A percentile compares a stretch with the other conserved stretches of the same genome.
phyloP scores from a whole-genome alignment of 345 rosid genomes.

The Rhodamnia argentea region DNA sequence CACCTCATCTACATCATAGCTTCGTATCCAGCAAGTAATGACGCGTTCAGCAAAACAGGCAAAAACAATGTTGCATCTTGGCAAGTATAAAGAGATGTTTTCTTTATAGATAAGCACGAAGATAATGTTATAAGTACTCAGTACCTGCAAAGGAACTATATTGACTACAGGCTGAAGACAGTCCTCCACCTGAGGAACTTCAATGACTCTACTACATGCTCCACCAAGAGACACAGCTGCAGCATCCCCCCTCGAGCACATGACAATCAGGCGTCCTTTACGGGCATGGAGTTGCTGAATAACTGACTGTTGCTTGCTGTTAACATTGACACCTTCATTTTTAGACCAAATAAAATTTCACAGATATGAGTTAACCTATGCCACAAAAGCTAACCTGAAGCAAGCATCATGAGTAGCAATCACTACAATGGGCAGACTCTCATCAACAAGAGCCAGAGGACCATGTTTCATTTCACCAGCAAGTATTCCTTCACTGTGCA shows the following conservation, averaged over 20 bases:
- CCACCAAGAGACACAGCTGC: conserved; percentile 66
- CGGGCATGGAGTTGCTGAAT: conserved; percentile 95
- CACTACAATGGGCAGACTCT: conserved; percentile 71
- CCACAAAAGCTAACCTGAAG: conserved; percentile 44
- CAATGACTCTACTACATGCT: conserved; percentile 64
- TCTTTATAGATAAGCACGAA: neutral
- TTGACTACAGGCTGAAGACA: conserved; percentile 91
- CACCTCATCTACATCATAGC: neutral
- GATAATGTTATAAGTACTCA: neutral
- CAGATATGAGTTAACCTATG: neutral
- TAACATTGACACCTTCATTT: neutral
- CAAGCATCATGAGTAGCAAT: conserved; percentile 87
- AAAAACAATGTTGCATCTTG: neutral
- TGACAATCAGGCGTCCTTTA: conserved; percentile 73
- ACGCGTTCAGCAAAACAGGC: neutral
- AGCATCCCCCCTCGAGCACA: conserved; percentile 80
- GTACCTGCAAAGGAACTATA: conserved; percentile 80
- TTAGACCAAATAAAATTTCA: neutral
- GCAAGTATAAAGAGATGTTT: neutral
- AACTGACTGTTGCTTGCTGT: conserved; percentile 87
- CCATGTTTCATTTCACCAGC: conserved; percentile 99
- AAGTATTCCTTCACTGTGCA: conserved; percentile 96
- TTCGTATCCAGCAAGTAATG: neutral
- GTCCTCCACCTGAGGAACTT: conserved; percentile 87
- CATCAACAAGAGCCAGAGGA: conserved; percentile 92